Percentiles rank a stretch among this genome's conserved stretches.
Evolutionary conservation across 192 early-diverging fungal genomes (phyloP).

Genomic region (Coemansia sp.): DNA sequence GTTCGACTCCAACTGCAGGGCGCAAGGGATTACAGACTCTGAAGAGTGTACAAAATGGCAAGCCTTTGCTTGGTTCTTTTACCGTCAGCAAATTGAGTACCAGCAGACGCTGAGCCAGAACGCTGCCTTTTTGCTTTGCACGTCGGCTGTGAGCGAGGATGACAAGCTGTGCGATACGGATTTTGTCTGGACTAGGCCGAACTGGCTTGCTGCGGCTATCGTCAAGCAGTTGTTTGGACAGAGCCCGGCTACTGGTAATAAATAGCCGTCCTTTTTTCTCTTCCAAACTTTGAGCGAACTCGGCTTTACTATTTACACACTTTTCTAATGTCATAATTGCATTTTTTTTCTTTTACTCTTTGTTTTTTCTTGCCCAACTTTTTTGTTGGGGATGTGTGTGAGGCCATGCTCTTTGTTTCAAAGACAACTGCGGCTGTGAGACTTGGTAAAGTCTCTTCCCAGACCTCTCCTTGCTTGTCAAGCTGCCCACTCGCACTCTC

Average conservation of each 20-base stretch:
- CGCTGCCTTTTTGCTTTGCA: constrained; percentile 48
- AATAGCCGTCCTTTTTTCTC: not conserved
- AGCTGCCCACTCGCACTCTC: no score
- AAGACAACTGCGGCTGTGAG: not conserved
- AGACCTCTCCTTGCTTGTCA: no score
- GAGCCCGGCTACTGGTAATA: not conserved
- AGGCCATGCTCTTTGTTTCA: not conserved
- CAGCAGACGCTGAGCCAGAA: constrained; percentile 58
- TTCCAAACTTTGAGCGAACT: not conserved
- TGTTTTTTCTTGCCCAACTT: not conserved
- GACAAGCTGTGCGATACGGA: constrained; percentile 31
- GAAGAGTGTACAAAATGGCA: constrained; percentile 57
- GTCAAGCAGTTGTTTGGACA: constrained; percentile 42
- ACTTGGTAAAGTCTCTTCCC: not conserved
- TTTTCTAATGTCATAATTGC: not conserved
- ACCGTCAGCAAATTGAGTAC: constrained; percentile 56
- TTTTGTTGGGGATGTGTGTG: not conserved
- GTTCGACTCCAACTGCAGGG: constrained; percentile 45
- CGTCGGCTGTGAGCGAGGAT: constrained; percentile 32
- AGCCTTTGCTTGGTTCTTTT: constrained; percentile 58
- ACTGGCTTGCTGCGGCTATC: constrained; percentile 48
- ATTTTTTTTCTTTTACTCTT: not conserved
- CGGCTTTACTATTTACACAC: not conserved
- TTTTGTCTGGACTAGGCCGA: constrained; percentile 54
- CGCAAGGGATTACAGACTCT: constrained; percentile 32